Evolutionary conservation across 2,329 filamentous ascomycete genomes (phyloP), one percentile per base, ranked within the genome.

Genomic region (Aureobasidium mangrovei): DNA sequence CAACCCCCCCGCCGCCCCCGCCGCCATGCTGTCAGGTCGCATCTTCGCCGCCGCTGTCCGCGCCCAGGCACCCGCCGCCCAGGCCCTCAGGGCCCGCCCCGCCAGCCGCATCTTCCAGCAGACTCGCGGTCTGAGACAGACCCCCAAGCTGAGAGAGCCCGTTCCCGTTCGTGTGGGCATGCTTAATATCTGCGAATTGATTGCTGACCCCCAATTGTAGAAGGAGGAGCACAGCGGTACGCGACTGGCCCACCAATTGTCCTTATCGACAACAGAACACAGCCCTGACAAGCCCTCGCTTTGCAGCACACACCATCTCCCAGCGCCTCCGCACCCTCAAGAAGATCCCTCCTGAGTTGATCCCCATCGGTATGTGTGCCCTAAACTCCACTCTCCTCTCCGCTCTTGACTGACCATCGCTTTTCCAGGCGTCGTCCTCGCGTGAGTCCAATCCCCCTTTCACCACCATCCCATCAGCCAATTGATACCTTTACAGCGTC

Each of bases 331-430:
- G 91, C 71, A 85, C 83, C 70, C 79, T 96, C 68, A 91, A 86
- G 81, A 84, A 84, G 75, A 86, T 97, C 69, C 93, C 93, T 63
- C 83, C 89, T 64, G 93, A 98, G 80, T 80, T 98, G 81, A 83
- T 91, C 64, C 93, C 93, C 68, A 85, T 98, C 65, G 91, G 91
- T 95, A 84, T 72, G 82, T 76, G 7, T 29, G 12, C 6, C 26
- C 1, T 28, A 10, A 9, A n/a, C 60, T 41, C 56, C 53, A 53
- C 58, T 36, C 7, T 27, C 1, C n/a, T 38, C 2, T 9, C 27
- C 6, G 35, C 4, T 40, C 7, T 35, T 36, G 28, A 38, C n/a
- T 7, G 36, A 4, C 44, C 24, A 26, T 6, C 32, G 29, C 18
- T 56, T 44, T 54, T 58, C 59, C 62, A 93, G 90, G 86, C 72